Evolutionary conservation across 768 basidiomycete genomes (phyloP).

Genomic region (Coprinopsis sp.): DNA sequence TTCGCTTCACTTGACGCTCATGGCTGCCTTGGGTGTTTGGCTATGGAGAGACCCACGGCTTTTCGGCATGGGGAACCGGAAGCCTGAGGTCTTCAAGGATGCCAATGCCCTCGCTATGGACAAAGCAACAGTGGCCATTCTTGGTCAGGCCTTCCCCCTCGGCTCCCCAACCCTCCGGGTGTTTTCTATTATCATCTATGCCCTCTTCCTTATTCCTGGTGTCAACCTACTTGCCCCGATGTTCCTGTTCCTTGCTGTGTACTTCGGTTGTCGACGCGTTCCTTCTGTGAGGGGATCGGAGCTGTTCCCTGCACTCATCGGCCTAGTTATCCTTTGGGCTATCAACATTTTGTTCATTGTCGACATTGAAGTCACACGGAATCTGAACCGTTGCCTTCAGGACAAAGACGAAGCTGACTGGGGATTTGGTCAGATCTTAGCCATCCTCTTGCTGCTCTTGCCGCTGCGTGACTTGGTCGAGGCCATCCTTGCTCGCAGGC

Average conservation of each 20-base stretch:
- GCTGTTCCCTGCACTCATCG: background rate
- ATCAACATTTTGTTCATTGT: slow-evolving; percentile 4
- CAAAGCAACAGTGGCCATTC: no score
- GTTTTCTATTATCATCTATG: slow-evolving; percentile 2
- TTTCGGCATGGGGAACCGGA: no score
- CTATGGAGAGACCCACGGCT: slow-evolving; percentile 7
- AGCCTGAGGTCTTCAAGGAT: background rate
- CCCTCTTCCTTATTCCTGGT: background rate
- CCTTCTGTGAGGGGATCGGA: background rate
- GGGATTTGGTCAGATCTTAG: slow-evolving; percentile 8
- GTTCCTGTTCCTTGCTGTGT: background rate
- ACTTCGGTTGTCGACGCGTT: background rate
- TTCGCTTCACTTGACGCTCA: slow-evolving; percentile 9
- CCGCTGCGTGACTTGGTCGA: no score
- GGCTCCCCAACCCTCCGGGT: background rate
- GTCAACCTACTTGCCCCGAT: slow-evolving; percentile 4
- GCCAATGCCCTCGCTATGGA: background rate
- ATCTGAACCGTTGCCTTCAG: background rate
- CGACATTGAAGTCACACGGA: slow-evolving; percentile 5
- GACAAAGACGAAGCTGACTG: slow-evolving; percentile 5
- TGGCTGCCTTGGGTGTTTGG: slow-evolving; percentile 10
- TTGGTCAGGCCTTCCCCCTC: background rate
- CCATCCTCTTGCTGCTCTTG: no score
- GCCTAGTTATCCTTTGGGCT: background rate
- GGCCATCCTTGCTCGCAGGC: no score